phyloP scores from a whole-genome alignment of 1,284 basidiomycete genomes.

The Malassezia cuniculi region DNA sequence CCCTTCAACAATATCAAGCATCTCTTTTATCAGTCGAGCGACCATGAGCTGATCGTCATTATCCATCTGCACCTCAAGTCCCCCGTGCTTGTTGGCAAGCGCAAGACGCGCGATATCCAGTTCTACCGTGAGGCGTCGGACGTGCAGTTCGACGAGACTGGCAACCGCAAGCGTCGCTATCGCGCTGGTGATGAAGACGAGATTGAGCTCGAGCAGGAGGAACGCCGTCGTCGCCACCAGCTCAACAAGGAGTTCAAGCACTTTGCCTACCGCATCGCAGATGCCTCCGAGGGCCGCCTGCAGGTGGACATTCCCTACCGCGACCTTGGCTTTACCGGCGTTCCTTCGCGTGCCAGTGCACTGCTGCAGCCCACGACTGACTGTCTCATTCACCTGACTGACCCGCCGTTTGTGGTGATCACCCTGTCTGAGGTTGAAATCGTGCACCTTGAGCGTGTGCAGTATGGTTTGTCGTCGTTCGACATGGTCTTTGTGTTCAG shows the following conservation, averaged over 20 bases:
- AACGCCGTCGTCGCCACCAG: slow-evolving; percentile 71
- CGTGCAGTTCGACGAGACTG: slow-evolving; percentile 95
- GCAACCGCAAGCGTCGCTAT: slow-evolving; percentile 93
- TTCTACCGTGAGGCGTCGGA: slow-evolving; percentile 97
- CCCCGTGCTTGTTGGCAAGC: slow-evolving; percentile 97
- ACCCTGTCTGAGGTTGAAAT: slow-evolving; percentile 90
- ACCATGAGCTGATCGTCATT: slow-evolving; percentile 87
- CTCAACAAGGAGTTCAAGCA: slow-evolving; percentile 90
- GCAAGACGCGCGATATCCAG: slow-evolving; percentile 95
- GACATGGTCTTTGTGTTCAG: slow-evolving; percentile 93
- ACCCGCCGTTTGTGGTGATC: slow-evolving; percentile 89
- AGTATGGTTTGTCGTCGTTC: slow-evolving; percentile 91
- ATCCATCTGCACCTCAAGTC: slow-evolving; percentile 86
- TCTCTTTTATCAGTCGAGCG: slow-evolving; percentile 96
- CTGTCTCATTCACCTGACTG: slow-evolving; percentile 86
- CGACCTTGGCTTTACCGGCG: slow-evolving; percentile 91
- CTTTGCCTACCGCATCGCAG: slow-evolving; percentile 84
- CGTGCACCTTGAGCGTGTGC: slow-evolving; percentile 89
- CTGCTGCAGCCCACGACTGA: slow-evolving; percentile 92
- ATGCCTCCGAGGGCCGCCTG: slow-evolving; percentile 64
- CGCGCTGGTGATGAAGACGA: slow-evolving; percentile 98
- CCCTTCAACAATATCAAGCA: slow-evolving; percentile 97
- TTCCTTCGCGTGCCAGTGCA: slow-evolving; percentile 87
- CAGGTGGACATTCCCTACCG: slow-evolving; percentile 95
- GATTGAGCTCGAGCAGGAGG: slow-evolving; percentile 96